Evolutionary conservation across 768 basidiomycete species (phyloP).

Genomic region (Boletus barrowsii): DNA sequence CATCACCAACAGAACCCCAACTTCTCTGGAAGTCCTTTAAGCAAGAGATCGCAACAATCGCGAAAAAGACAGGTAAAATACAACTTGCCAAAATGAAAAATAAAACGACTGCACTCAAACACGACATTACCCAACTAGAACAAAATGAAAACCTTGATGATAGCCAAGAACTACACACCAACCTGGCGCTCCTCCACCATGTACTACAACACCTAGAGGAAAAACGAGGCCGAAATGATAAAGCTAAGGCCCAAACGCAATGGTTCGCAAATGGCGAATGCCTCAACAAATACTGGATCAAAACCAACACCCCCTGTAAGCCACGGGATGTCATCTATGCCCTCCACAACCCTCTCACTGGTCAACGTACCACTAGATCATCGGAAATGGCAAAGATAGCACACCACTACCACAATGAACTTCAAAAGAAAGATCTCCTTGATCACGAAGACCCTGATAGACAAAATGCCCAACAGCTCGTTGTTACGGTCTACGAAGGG

Average conservation of each 20-base stretch:
- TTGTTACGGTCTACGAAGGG: too few relatives aligned
- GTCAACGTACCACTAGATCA: background rate
- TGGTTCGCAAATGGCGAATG: background rate
- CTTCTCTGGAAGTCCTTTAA: background rate
- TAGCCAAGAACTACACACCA: too few relatives aligned
- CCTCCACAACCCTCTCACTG: background rate
- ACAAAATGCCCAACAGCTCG: fast-evolving
- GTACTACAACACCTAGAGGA: background rate
- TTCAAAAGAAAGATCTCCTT: constrained; percentile 13
- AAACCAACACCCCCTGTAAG: background rate
- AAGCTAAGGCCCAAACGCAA: background rate
- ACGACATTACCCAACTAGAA: background rate
- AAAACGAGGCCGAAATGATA: background rate
- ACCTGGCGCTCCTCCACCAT: too few relatives aligned
- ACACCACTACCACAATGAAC: background rate
- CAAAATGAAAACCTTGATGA: background rate
- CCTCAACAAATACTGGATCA: constrained; percentile 21
- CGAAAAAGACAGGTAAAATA: background rate
- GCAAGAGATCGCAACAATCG: fast-evolving
- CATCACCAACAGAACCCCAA: background rate
- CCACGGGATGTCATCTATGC: constrained; percentile 19
- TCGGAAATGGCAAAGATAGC: constrained; percentile 34
- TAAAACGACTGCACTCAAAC: background rate
- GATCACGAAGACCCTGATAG: background rate
- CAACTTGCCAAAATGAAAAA: background rate